Conservation (phyloP, 1,284 basidiomycete genomes). For the Leccinum brunneo-olivaceum region DNA sequence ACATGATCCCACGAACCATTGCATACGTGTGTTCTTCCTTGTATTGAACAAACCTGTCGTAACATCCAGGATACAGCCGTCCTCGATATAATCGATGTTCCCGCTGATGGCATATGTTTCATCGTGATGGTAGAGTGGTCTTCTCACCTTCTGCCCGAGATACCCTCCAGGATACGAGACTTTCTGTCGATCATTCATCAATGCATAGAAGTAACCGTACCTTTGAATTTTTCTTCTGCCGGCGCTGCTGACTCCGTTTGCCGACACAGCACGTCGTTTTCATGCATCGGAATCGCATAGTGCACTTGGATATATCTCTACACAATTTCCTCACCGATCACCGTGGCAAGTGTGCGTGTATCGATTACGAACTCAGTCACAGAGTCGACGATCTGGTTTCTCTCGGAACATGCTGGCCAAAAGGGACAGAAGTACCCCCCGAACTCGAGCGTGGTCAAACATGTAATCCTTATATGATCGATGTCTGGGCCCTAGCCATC, state of each 20-base stretch:
- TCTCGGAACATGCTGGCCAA: slow-evolving; percentile 38
- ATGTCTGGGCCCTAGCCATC: slow-evolving; percentile 63
- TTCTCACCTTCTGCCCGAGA: slow-evolving; percentile 46
- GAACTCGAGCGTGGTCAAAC: slow-evolving; percentile 50
- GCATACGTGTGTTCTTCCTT: slow-evolving; percentile 50
- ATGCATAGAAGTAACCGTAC: slow-evolving; percentile 50
- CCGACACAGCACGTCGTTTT: slow-evolving; percentile 52
- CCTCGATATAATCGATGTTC: slow-evolving; percentile 52
- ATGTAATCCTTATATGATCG: slow-evolving; percentile 60
- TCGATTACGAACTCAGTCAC: slow-evolving; percentile 66
- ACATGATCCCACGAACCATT: slow-evolving; percentile 62
- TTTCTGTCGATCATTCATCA: slow-evolving; percentile 57
- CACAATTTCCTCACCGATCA: slow-evolving; percentile 63
- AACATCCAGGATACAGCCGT: slow-evolving; percentile 40
- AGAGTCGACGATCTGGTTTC: slow-evolving; percentile 36
- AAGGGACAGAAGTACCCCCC: slow-evolving; percentile 63
- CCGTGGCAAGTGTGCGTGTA: slow-evolving; percentile 57
- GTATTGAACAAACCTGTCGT: slow-evolving; percentile 1
- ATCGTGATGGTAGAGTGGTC: slow-evolving; percentile 79
- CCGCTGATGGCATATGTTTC: slow-evolving; percentile 49
- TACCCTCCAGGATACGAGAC: slow-evolving; percentile 43
- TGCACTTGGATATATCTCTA: slow-evolving; percentile 65
- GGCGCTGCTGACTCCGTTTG: slow-evolving; percentile 4
- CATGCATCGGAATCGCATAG: slow-evolving; percentile 59
- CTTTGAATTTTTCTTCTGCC: background rate